Evolutionary conservation across 192 early-diverging fungal species (phyloP).

Genomic region (Glomus cerebriforme): DNA sequence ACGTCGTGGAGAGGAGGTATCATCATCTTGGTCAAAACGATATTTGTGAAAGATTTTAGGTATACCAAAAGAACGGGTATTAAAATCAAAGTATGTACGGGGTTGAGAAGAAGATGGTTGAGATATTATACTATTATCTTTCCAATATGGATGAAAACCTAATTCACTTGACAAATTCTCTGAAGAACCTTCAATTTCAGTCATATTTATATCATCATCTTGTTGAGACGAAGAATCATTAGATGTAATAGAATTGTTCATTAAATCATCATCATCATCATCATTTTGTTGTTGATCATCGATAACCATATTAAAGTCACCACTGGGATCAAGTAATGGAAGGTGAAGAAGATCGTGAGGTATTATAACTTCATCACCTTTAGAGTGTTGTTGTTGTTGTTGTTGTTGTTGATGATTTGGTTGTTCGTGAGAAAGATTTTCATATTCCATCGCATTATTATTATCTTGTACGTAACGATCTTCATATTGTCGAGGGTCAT

Average conservation of each 20-base stretch:
- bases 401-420: too few relatives aligned
- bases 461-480: neutral
- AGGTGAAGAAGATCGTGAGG: neutral
- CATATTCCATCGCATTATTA: neutral
- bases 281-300: neutral
- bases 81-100: neutral
- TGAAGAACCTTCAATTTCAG: neutral
- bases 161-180: neutral
- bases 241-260: too few relatives aligned
- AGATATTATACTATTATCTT: constrained; percentile 22
- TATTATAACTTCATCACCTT: constrained; percentile 9
- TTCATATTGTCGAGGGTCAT: neutral
- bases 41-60: constrained; percentile 1
- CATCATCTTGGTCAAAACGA: neutral
- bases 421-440: neutral
- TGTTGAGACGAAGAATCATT: neutral
- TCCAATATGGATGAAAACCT: constrained; percentile 23
- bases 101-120: neutral
- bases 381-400: neutral
- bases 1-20: neutral
- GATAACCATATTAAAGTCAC: neutral
- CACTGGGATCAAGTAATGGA: neutral
- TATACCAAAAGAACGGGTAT: neutral
- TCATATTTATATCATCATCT: constrained; percentile 22
- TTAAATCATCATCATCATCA: constrained; percentile 4